A percentile compares a stretch with the other conserved stretches of the same genome.
Evolutionary conservation across 441 rosid genomes (phyloP).

Genomic region (Raphanus hybrid): DNA sequence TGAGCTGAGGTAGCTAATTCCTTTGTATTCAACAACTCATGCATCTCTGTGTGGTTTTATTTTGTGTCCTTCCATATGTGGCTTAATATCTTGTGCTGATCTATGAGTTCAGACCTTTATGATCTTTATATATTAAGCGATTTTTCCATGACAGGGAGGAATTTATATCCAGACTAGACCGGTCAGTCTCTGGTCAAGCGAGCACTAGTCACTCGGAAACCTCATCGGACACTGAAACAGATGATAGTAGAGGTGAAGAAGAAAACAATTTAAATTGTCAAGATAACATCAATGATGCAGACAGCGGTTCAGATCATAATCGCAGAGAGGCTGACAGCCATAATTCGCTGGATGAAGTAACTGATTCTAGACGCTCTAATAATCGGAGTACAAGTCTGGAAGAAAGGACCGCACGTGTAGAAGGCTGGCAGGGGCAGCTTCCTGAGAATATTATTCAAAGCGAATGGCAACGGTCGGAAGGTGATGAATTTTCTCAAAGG

Average conservation of each 20-base stretch:
- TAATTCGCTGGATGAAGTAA: conserved; percentile 43
- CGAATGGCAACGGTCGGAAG: conserved; percentile 44
- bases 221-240: conserved; percentile 59
- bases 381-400: conserved; percentile 45
- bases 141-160: conserved; percentile 64
- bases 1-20: conserved; percentile 74
- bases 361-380: conserved; percentile 44
- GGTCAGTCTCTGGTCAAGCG: conserved; percentile 54
- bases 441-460: conserved; percentile 50
- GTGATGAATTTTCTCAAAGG: conserved; percentile 45
- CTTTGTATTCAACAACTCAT: neutral
- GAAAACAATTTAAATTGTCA: conserved; percentile 38
- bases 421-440: conserved; percentile 51
- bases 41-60: conserved; percentile 4
- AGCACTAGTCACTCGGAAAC: conserved; percentile 67
- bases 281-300: conserved; percentile 43
- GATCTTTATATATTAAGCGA: neutral
- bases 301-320: conserved; percentile 46
- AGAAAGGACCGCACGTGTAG: conserved; percentile 50
- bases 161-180: conserved; percentile 77
- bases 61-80: neutral
- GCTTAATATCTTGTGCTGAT: neutral
- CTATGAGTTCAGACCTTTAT: conserved; percentile 2
- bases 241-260: conserved; percentile 52
- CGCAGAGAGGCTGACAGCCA: conserved; percentile 43